Percentiles rank a stretch among this genome's conserved stretches.
Conservation (phyloP, 306 rosid species). For the Urtica urens region DNA sequence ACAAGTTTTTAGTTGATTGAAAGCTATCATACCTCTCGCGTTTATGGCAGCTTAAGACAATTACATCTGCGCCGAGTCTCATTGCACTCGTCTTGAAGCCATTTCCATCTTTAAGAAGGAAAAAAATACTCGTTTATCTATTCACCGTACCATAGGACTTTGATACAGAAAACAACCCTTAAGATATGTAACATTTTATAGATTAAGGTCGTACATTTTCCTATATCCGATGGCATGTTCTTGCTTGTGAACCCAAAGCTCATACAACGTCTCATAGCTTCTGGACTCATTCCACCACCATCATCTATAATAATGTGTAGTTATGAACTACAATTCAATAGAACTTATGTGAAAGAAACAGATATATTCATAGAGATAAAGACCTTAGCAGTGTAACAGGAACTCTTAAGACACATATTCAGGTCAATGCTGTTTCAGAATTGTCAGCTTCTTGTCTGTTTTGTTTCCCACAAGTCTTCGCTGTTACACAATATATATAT, state of each 20-base stretch:
- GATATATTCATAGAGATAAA: slow-evolving; percentile 1
- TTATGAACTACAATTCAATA: slow-evolving; percentile 5
- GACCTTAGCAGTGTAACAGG: too few species aligned
- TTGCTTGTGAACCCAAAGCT: slow-evolving; percentile 91
- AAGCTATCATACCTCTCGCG: slow-evolving; percentile 39
- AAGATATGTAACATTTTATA: slow-evolving; percentile 20
- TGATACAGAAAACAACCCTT: too few species aligned
- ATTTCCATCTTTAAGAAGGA: slow-evolving; percentile 79
- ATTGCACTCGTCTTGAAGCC: slow-evolving; percentile 94
- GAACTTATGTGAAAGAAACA: neutral
- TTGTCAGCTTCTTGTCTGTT: too few species aligned
- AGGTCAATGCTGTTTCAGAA: too few species aligned
- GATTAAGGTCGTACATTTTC: slow-evolving; percentile 61
- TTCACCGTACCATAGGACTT: slow-evolving; percentile 8
- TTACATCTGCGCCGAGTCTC: slow-evolving; percentile 95
- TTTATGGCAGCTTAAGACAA: slow-evolving; percentile 63
- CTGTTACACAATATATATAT: too few species aligned
- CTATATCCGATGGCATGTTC: slow-evolving; percentile 56
- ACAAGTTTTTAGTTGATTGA: too few species aligned
- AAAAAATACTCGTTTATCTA: slow-evolving; percentile 21
- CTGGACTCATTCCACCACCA: slow-evolving; percentile 89
- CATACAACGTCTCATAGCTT: slow-evolving; percentile 73
- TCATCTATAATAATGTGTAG: slow-evolving; percentile 45
- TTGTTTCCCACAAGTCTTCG: too few species aligned
- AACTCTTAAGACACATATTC: too few species aligned